A percentile compares a stretch with the other conserved stretches of the same genome.
Evolutionary conservation across 108 stramenopile species (phyloP).

Genomic region (Chaetoceros tenuissimus): DNA sequence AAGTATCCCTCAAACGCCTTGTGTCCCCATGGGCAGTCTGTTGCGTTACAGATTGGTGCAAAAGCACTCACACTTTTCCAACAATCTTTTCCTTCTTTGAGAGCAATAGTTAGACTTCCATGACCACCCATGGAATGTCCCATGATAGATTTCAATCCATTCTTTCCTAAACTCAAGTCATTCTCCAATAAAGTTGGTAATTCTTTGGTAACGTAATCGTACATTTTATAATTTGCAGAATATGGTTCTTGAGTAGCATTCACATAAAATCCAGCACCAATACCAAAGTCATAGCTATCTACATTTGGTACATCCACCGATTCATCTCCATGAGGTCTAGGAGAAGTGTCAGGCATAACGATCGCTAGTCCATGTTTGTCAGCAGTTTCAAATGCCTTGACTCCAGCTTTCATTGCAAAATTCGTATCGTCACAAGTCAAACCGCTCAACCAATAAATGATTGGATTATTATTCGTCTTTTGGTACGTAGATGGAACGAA

Average conservation of each 20-base stretch:
- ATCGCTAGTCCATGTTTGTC: slow-evolving; percentile 77
- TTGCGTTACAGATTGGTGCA: slow-evolving; percentile 93
- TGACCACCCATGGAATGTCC: slow-evolving; percentile 97
- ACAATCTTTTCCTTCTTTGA: slow-evolving; percentile 42
- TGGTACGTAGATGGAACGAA: slow-evolving; percentile 44
- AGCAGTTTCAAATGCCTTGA: slow-evolving; percentile 57
- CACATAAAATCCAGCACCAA: slow-evolving; percentile 97
- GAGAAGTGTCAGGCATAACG: slow-evolving; percentile 94
- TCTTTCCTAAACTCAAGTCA: slow-evolving; percentile 39
- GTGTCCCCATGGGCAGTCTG: slow-evolving; percentile 90
- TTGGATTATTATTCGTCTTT: slow-evolving; percentile 29
- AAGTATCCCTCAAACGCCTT: slow-evolving; percentile 95
- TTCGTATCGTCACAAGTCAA: slow-evolving; percentile 97
- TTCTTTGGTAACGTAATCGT: slow-evolving; percentile 88
- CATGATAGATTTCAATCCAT: slow-evolving; percentile 46
- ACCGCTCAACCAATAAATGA: slow-evolving; percentile 81
- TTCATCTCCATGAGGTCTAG: slow-evolving; percentile 71
- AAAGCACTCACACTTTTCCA: slow-evolving; percentile 84
- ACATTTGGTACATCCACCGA: slow-evolving; percentile 57
- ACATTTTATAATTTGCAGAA: slow-evolving; percentile 88
- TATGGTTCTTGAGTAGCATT: slow-evolving; percentile 85
- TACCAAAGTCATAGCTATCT: slow-evolving; percentile 90
- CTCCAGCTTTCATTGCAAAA: slow-evolving; percentile 85
- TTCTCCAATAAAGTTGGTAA: slow-evolving; percentile 62
- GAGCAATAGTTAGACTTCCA: slow-evolving; percentile 81